Base-by-base conservation (phyloP, 257 asterid species). In the Solanum paucissectum region DNA sequence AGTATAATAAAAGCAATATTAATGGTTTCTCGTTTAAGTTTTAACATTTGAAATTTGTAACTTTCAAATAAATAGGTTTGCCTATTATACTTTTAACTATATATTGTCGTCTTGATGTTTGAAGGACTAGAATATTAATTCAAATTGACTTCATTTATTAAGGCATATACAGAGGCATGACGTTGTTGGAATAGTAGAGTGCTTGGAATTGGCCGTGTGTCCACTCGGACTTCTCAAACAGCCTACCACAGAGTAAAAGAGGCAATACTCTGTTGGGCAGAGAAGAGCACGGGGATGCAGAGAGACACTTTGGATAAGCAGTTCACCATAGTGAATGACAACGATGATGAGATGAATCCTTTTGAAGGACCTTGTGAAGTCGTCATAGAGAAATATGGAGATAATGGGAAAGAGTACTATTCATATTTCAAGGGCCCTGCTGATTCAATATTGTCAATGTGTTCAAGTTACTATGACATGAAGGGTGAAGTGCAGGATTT, bases 381-480 rank as follows among this genome's bases (percentile, higher is more conserved):
- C 4, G 5, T 84, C 46, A 73, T 90, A 62, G 87, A 79, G 89
- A 90, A 73, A 87, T 75, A 29, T 85, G 62, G 81, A 71, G 72
- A 81, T 27, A 84, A 58, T 5, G 84, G 69, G 66, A n/a, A 27
- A 23, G 73, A 58, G 76, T 34, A 5, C 40, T 36, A 38, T 83
- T 77, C 73, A 84, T 90, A 88, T 29, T 88, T 25, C 58, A 89
- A 83, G 42, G 93, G 93, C 40, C 90, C 64, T 10, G 68, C 89
- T 27, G 4, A 12, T 1, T 44, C 25, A 33, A 85, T 91, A 40
- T 23, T 91, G 86, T 7, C 86, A 33, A 84, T 33, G 76, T 91
- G 93, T 73, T 77, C 93, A 4, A 13, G 64, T 79, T 85, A 88
- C 40, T 89, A 91, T 83, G 76, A 75, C 58, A 21, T n/a, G 21